Evolutionary conservation across 2,329 filamentous ascomycete species (phyloP), one percentile per base, ranked within the genome.

Genomic region (Tolypocladium cylindrosporum): DNA sequence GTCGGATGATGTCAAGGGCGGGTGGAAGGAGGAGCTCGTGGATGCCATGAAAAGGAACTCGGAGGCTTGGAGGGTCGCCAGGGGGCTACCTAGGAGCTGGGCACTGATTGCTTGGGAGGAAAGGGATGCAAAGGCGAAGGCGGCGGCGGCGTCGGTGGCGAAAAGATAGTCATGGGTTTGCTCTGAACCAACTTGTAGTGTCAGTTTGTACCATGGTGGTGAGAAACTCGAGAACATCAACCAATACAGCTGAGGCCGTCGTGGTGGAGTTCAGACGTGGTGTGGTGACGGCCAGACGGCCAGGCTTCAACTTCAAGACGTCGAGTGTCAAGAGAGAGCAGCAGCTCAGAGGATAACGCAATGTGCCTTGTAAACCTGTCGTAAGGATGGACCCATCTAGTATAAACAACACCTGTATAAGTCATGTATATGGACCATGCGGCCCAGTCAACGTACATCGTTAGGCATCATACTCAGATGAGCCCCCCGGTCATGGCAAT

Each of bases 11-110:
- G 40, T 45, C 16, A 55, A 48, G 31, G 60, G 59, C 14, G 58
- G 60, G 1, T 67, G 66, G 65, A 61, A 61, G 36, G 61, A 62
- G 14, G 31, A 7, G 0, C 57, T 64, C 9, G 59, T 60, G 3
- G 53, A 57, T 1, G 56, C 57, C 1, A 56, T 67, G 0, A 61
- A 61, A 24, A 40, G 50, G 5, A 40, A 62, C 3, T 59, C 65
- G 4, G 66, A 69, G 54, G 61, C 54, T 2, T 65, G 63, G 61
- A 63, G 66, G 9, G 31, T 65, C 1, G 10, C 58, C 0, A 62
- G 58, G 14, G 58, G 57, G 7, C 2, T 62, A 45, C 55, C 57
- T 55, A 0, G 61, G 62, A 34, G 54, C 0, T 66, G 64, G 63
- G 37, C 14, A 1, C 57, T 64, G 24, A n/a, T 58, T 41, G 54